These are phyloP conservation scores for Hypoxylon intermedium DNA, from an alignment of 495 filamentous ascomycete genomes.

Conservation along the genomic window DNA sequence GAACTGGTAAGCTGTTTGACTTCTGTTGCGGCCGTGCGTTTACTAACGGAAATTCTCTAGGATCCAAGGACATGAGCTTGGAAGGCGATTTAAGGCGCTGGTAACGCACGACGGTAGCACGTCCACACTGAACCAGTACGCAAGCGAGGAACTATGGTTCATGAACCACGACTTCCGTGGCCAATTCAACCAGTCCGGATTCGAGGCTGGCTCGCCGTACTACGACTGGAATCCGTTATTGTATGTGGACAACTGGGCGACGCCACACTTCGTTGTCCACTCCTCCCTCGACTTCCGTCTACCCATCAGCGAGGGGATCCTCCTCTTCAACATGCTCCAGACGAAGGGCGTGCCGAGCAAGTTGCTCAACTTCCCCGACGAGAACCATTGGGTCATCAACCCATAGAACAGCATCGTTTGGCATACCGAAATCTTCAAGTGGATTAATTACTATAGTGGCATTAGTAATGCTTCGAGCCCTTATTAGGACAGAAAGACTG, in stretches of 20 bases:
- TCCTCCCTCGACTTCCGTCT: constrained; percentile 76
- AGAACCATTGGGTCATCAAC: constrained; percentile 75
- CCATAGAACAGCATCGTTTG: constrained; percentile 76
- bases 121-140: constrained; percentile 66
- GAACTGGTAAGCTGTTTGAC: constrained; percentile 45
- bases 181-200: constrained; percentile 62
- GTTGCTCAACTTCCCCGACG: constrained; percentile 65
- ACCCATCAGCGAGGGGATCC: constrained; percentile 71
- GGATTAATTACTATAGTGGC: constrained; percentile 74
- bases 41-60: constrained; percentile 43
- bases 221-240: constrained; percentile 72
- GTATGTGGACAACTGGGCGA: constrained; percentile 67
- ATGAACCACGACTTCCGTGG: constrained; percentile 47
- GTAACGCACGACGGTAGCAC: constrained; percentile 81
- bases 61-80: constrained; percentile 61
- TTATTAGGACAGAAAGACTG: constrained; percentile 29
- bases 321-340: constrained; percentile 78
- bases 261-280: constrained; percentile 77
- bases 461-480: constrained; percentile 43
- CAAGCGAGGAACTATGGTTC: constrained; percentile 76
- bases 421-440: constrained; percentile 77
- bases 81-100: constrained; percentile 73
- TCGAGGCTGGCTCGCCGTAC: constrained; percentile 67
- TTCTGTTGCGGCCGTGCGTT: constrained; percentile 4
- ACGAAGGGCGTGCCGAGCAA: constrained; percentile 65